These are phyloP conservation scores for Fraxinus nigra DNA, from an alignment of 305 asterid genomes.

Conservation along the genomic window DNA sequence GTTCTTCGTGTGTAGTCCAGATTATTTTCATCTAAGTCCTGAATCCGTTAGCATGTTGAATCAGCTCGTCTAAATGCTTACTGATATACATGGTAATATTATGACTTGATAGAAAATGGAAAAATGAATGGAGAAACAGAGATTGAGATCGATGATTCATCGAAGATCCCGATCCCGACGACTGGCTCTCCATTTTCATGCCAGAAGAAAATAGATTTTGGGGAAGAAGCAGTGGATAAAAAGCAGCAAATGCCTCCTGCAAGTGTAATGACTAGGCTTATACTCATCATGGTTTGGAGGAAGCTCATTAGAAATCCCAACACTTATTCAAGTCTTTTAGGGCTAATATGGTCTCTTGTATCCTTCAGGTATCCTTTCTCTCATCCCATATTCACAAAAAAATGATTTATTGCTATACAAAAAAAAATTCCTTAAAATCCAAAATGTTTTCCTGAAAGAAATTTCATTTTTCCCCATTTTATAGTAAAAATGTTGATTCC, in stretches of 20 bases:
- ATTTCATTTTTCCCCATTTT: neutral
- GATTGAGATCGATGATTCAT: slow-evolving; percentile 51
- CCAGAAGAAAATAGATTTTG: slow-evolving; percentile 54
- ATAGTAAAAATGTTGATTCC: neutral
- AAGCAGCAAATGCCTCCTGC: slow-evolving; percentile 91
- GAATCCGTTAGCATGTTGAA: neutral
- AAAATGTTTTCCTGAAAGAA: neutral
- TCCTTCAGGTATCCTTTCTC: slow-evolving; percentile 56
- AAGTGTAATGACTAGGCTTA: slow-evolving; percentile 88
- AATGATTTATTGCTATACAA: neutral
- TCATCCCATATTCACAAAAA: neutral
- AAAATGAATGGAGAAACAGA: slow-evolving; percentile 52
- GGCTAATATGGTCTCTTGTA: slow-evolving; percentile 79
- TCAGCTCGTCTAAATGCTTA: neutral
- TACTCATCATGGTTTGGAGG: slow-evolving; percentile 90
- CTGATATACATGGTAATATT: neutral
- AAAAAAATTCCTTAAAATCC: neutral
- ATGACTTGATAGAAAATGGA: slow-evolving; percentile 32
- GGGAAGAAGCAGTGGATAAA: slow-evolving; percentile 42
- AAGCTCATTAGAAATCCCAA: slow-evolving; percentile 90
- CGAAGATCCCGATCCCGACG: slow-evolving; percentile 32
- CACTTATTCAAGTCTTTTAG: slow-evolving; percentile 84
- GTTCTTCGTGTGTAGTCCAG: neutral
- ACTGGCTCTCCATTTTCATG: slow-evolving; percentile 53
- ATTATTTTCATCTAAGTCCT: neutral